These are phyloP conservation scores for Colletotrichum tanaceti DNA, from an alignment of 2,329 filamentous ascomycete species.

Conservation along the genomic window DNA sequence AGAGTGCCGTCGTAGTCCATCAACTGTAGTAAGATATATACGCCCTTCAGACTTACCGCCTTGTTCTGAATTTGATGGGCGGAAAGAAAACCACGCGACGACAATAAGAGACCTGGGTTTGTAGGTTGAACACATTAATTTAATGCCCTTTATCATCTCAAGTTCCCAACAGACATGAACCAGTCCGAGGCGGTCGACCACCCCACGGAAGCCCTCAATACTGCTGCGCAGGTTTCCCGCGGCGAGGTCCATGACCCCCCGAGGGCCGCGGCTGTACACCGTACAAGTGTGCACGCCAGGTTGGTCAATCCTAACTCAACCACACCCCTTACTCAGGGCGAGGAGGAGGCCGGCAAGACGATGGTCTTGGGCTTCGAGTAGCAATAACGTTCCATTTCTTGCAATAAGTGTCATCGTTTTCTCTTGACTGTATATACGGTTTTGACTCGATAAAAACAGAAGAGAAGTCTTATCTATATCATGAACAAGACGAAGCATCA, in stretches of 20 bases:
- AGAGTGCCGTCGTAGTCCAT: too few species aligned
- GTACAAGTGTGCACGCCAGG: neutral
- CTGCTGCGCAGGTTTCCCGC: neutral
- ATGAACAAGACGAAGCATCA: neutral
- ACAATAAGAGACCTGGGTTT: too few species aligned
- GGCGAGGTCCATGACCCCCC: neutral
- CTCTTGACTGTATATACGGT: too few species aligned
- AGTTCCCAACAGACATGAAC: neutral
- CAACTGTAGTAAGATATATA: too few species aligned
- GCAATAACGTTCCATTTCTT: too few species aligned
- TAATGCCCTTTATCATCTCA: too few species aligned
- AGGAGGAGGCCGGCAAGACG: slow-evolving; percentile 45
- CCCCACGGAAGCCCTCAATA: too few species aligned
- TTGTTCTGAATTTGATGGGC: too few species aligned
- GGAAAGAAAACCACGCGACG: too few species aligned
- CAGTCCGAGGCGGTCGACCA: neutral
- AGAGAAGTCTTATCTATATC: too few species aligned
- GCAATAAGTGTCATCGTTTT: neutral
- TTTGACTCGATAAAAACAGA: neutral
- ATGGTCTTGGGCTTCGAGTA: slow-evolving; percentile 62
- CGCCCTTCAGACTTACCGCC: too few species aligned
- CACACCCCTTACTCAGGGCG: slow-evolving; percentile 25
- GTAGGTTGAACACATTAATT: too few species aligned
- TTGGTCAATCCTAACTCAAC: neutral
- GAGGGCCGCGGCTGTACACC: neutral